Evolutionary conservation across 106 monocot genomes (phyloP), one percentile per base, ranked within the genome.

Genomic region (Dioscorea alata): DNA sequence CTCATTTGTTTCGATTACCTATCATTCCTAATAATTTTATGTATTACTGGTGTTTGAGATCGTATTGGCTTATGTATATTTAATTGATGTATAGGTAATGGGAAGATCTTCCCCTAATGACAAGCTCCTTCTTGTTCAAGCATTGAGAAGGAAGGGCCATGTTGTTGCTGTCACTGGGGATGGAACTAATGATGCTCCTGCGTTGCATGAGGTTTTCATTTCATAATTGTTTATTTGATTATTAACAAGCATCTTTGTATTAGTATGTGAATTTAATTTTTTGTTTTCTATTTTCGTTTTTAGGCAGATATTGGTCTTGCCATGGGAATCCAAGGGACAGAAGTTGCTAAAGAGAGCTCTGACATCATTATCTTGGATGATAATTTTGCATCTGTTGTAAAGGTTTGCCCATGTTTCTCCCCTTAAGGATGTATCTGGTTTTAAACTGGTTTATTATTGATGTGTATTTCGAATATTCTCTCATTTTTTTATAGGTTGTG

Each of bases 111-210:
- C 94, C 4, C 94, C 94, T 6, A 87, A 82, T 76, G 94, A 94
- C 75, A 94, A 94, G 61, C 86, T 94, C 35, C 71, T 94, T 10
- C 80, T 94, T 66, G 94, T 94, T 10, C 84, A 84, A 82, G 77
- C 86, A 35, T 61, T 94, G 61, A 90, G 67, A 57, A 84, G 35
- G 59, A 76, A 33, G 68, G 82, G 84, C 28, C 82, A 94, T 63
- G 80, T 94, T 42, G 94, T 90, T 69, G 94, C 94, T 73, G 94
- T 94, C 20, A 94, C 94, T 53, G 94, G 94, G 54, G 94, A 94
- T 75, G 94, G 94, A 63, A 94, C 94, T 13, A 94, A 94, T 74
- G 94, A 94, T 63, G 89, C 94, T 61, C 89, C 94, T 56, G 94
- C 94, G 25, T 76, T 94, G 65, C 84, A 94, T 68, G 94, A 94